A percentile compares a stretch with the other conserved stretches of the same genome.
Conservation (phyloP, 352 stramenopile species). For the Discostella stelligera region DNA sequence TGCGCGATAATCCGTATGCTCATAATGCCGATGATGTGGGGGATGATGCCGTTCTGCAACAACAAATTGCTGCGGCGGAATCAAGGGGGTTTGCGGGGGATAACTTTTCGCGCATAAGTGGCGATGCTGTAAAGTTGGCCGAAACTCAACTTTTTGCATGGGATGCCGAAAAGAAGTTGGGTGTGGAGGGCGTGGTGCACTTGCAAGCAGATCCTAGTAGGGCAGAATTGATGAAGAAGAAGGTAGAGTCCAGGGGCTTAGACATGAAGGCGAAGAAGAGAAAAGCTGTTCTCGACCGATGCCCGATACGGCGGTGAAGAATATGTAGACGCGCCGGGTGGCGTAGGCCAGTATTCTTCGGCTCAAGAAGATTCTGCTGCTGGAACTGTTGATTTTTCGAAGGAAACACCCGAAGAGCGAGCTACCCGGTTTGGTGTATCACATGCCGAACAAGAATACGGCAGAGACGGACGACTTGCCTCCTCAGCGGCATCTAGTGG, state of each 20-base stretch:
- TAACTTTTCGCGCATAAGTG: conserved; percentile 91
- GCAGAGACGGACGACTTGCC: conserved; percentile 87
- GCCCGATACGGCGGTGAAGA: conserved; percentile 95
- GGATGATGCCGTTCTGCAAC: conserved; percentile 43
- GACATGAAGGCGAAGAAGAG: conserved; percentile 83
- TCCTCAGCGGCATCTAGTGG: conserved; percentile 26
- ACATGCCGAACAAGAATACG: conserved; percentile 83
- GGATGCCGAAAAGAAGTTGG: conserved; percentile 90
- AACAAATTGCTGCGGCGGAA: conserved; percentile 91
- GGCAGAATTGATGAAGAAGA: conserved; percentile 93
- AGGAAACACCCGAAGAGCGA: conserved; percentile 49
- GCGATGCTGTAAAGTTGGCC: conserved; percentile 90
- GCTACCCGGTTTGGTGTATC: conserved; percentile 74
- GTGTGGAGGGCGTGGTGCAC: conserved; percentile 87
- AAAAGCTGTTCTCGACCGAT: conserved; percentile 91
- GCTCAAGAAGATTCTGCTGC: not conserved
- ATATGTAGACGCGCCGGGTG: conserved; percentile 86
- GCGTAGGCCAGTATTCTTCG: conserved; percentile 42
- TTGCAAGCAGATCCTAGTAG: conserved; percentile 94
- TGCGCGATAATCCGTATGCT: conserved; percentile 93
- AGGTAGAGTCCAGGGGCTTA: conserved; percentile 85
- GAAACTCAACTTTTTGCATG: conserved; percentile 94
- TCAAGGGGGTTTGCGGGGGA: conserved; percentile 93
- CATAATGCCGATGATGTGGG: conserved; percentile 27
- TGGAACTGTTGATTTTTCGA: conserved; percentile 14